Evolutionary conservation across 345 rosid genomes (phyloP), one percentile per base, ranked within the genome.

Genomic region (Salix udensis): DNA sequence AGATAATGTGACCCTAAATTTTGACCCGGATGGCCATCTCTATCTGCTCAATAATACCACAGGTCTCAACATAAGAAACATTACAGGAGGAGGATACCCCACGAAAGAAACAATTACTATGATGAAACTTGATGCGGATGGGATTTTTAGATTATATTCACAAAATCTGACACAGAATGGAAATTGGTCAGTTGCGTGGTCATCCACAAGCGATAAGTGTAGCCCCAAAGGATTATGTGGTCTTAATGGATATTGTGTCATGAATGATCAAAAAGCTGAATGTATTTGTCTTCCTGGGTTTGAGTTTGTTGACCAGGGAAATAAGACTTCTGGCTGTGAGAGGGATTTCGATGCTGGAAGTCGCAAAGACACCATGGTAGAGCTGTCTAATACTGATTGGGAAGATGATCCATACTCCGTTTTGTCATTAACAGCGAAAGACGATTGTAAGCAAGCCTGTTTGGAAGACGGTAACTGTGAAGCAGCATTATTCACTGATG

Each of bases 401-500:
- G 73, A 73, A 73, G 83, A 78, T 52, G 18, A 1, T 71, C 7
- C 82, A 0, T 81, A 78, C 73, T 70, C 70, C 0, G 39, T 1
- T 24, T 2, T 70, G 18, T 9, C 62, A 0, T 18, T 39, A 11
- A 24, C 50, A 50, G 50, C n/a, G 3, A 65, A 74, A 23, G 80
- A 74, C 21, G 69, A 68, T 2, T 85, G 85, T 13, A 0, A 4
- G 4, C 28, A 72, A 65, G 83, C 80, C 8, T 83, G 84, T 42
- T 34, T 68, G 55, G 75, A 60, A 28, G 82, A 85, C 39, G 77
- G 81, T 19, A 77, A 74, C 64, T 84, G 87, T 18, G 76, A 84
- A 70, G 87, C 76, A 13, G 85, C 79, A 0, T 66, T 81, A 11
- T 83, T 30, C 36, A 68, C 5, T 0, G 23, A 44, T 14, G 58